Evolutionary conservation across 768 basidiomycete species (phyloP).

Genomic region (Russula virescens): DNA sequence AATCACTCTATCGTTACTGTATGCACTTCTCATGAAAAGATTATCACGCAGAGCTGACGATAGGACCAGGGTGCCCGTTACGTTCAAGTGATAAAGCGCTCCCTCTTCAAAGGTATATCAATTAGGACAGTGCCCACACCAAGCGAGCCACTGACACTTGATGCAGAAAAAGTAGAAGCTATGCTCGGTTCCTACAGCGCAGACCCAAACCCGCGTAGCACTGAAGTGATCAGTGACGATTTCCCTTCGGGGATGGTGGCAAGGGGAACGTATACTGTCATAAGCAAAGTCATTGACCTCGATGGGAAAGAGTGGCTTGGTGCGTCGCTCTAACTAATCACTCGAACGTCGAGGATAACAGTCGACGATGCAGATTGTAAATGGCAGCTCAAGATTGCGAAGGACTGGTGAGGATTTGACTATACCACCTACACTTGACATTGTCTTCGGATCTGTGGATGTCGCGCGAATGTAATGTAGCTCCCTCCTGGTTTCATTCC

Average conservation of each 20-base stretch:
- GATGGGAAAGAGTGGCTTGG: constrained; percentile 77
- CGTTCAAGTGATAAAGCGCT: constrained; percentile 81
- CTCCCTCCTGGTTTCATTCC: background rate
- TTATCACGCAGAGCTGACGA: constrained; percentile 14
- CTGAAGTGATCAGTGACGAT: constrained; percentile 68
- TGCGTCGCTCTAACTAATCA: constrained; percentile 34
- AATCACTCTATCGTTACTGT: constrained; percentile 88
- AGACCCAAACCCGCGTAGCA: constrained; percentile 57
- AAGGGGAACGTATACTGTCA: constrained; percentile 71
- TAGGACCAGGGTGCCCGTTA: constrained; percentile 66
- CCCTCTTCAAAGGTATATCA: constrained; percentile 60
- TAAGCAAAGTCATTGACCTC: constrained; percentile 82
- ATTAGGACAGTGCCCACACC: constrained; percentile 8
- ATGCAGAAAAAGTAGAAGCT: constrained; percentile 72
- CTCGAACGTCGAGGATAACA: background rate
- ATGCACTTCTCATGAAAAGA: constrained; percentile 25
- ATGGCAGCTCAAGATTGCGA: constrained; percentile 88
- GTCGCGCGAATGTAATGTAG: constrained; percentile 12
- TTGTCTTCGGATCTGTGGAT: constrained; percentile 27
- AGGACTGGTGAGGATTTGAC: constrained; percentile 69
- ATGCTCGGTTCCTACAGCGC: constrained; percentile 96
- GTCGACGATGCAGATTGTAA: constrained; percentile 53
- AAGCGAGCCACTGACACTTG: constrained; percentile 4
- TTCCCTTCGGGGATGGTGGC: constrained; percentile 76
- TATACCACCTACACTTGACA: constrained; percentile 2